Evolutionary conservation across 2,329 filamentous ascomycete genomes (phyloP).

Genomic region (Microcyclospora tardicrescens): DNA sequence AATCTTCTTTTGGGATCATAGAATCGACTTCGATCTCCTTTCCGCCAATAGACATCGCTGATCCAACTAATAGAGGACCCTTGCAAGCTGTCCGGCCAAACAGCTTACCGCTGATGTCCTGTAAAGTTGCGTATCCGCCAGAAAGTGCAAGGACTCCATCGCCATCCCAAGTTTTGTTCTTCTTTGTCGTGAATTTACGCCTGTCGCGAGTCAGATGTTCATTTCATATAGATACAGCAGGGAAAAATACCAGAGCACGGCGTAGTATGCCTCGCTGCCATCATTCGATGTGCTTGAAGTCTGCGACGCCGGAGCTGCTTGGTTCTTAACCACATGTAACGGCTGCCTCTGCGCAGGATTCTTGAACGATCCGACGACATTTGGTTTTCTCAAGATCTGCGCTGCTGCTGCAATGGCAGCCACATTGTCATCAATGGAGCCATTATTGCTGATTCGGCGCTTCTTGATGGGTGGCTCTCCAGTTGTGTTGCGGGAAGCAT

Average conservation of each 20-base stretch:
- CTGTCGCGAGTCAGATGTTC: conserved; percentile 21
- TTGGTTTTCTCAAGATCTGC: conserved; percentile 21
- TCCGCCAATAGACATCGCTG: conserved; percentile 47
- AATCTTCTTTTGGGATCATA: conserved; percentile 45
- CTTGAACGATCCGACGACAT: conserved; percentile 11
- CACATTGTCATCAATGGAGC: conserved; percentile 12
- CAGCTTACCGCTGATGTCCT: conserved; percentile 50
- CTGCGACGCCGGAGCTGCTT: conserved; percentile 6
- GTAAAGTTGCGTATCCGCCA: conserved; percentile 46
- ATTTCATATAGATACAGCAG: not conserved
- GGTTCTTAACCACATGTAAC: conserved; percentile 15
- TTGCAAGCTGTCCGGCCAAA: conserved; percentile 47
- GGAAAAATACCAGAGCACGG: conserved; percentile 26
- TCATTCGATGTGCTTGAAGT: conserved; percentile 5
- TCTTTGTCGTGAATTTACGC: conserved; percentile 58
- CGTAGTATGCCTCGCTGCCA: conserved; percentile 28
- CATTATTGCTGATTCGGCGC: conserved; percentile 26
- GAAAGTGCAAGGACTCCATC: conserved; percentile 51
- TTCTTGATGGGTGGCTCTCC: conserved; percentile 28
- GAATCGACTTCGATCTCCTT: conserved; percentile 58
- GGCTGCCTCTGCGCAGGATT: conserved; percentile 16
- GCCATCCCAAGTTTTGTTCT: conserved; percentile 67
- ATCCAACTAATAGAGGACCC: conserved; percentile 46
- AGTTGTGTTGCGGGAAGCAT: conserved; percentile 1
- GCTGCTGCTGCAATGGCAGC: conserved; percentile 13